Percentiles rank a stretch among this genome's conserved stretches.
Evolutionary conservation across 192 early-diverging fungal species (phyloP).

Genomic region (Coemansia reversa): DNA sequence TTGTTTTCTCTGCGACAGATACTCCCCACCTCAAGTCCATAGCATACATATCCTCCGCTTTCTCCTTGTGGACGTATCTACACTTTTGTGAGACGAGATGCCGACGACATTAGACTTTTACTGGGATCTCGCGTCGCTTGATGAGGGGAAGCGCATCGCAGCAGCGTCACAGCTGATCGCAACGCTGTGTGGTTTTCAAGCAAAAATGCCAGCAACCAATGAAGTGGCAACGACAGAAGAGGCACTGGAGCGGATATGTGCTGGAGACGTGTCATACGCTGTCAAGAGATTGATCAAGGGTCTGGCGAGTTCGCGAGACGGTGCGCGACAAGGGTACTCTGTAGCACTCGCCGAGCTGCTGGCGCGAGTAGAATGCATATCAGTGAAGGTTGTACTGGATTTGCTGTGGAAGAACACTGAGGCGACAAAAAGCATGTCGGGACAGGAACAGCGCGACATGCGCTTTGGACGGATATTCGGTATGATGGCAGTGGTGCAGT

Average conservation of each 20-base stretch:
- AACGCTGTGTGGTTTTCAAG: slow-evolving; percentile 58
- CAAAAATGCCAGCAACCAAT: slow-evolving; percentile 24
- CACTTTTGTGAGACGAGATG: slow-evolving; percentile 8
- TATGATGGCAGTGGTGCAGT: slow-evolving; percentile 73
- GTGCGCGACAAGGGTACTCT: slow-evolving; percentile 93
- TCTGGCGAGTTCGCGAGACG: slow-evolving; percentile 78
- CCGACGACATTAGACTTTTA: slow-evolving; percentile 64
- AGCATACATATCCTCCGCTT: no score
- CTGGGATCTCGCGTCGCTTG: slow-evolving; percentile 79
- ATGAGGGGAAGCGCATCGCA: slow-evolving; percentile 60
- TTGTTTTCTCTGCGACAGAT: slow-evolving; percentile 10
- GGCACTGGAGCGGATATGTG: slow-evolving; percentile 62
- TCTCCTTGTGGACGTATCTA: no score
- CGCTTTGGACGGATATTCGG: slow-evolving; percentile 93
- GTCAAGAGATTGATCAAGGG: slow-evolving; percentile 86
- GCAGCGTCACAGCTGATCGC: slow-evolving; percentile 68
- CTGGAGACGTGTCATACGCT: slow-evolving; percentile 83
- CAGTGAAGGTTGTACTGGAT: slow-evolving; percentile 65
- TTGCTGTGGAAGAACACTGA: slow-evolving; percentile 66
- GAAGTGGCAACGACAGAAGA: slow-evolving; percentile 59
- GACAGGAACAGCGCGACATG: slow-evolving; percentile 87
- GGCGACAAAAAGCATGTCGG: slow-evolving; percentile 63
- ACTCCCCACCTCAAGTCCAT: no score
- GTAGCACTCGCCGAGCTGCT: slow-evolving; percentile 87
- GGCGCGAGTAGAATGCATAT: slow-evolving; percentile 48